These are phyloP conservation scores for Sarocladiaceae sp. DNA, from an alignment of 2,329 filamentous ascomycete species.

Conservation along the genomic window DNA sequence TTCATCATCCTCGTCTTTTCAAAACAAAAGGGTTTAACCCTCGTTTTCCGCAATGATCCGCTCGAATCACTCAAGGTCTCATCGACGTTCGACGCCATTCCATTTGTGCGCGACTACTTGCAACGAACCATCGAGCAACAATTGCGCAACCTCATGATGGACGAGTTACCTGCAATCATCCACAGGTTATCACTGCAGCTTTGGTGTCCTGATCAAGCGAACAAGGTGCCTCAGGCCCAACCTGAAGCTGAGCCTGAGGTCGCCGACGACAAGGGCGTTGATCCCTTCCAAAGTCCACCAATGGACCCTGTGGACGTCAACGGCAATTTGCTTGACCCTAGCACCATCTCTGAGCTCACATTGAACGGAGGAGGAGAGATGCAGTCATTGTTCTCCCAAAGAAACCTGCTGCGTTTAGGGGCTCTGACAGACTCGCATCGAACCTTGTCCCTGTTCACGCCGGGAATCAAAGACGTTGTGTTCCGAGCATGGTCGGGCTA, in stretches of 20 bases:
- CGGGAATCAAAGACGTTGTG: constrained; percentile 82
- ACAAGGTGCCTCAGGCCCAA: constrained; percentile 42
- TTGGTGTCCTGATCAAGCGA: constrained; percentile 79
- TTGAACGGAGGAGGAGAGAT: constrained; percentile 77
- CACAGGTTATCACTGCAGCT: constrained; percentile 84
- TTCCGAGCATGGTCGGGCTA: constrained; percentile 89
- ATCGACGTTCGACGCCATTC: constrained; percentile 97
- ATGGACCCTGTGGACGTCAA: constrained; percentile 77
- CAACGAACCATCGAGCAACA: constrained; percentile 95
- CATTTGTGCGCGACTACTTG: constrained; percentile 94
- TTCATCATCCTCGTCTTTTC: constrained; percentile 98
- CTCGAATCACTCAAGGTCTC: constrained; percentile 97
- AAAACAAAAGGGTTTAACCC: constrained; percentile 90
- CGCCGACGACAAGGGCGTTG: constrained; percentile 56
- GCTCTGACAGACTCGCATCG: constrained; percentile 83
- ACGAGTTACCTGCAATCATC: constrained; percentile 93
- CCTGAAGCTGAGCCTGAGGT: constrained; percentile 45
- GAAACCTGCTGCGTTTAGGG: constrained; percentile 81
- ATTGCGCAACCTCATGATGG: constrained; percentile 91
- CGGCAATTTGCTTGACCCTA: constrained; percentile 71
- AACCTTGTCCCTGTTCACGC: constrained; percentile 87
- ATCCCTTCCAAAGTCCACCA: constrained; percentile 78
- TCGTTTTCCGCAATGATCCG: constrained; percentile 97
- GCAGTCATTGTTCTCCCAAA: constrained; percentile 90
- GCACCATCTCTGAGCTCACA: constrained; percentile 70